Evolutionary conservation across 306 rosid genomes (phyloP).

Genomic region (Herpetospermum pedunculosum): DNA sequence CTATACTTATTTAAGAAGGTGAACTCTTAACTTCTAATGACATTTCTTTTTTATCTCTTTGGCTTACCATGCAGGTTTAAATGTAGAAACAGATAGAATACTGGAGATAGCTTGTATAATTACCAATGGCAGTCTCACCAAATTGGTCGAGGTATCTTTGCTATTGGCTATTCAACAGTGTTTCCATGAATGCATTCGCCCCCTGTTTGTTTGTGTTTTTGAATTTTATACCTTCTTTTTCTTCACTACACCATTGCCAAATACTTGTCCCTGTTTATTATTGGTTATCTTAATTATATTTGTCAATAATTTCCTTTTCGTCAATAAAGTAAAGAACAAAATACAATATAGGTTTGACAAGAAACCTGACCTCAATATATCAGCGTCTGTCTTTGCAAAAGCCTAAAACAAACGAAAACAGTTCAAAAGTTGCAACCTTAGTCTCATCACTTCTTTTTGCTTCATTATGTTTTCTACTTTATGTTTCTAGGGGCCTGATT

Average conservation of each 20-base stretch:
- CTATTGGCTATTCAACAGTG: neutral
- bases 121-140: conserved; percentile 71
- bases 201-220: conserved; percentile 4
- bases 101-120: conserved; percentile 91
- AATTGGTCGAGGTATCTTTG: conserved; percentile 56
- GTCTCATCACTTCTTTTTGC: neutral
- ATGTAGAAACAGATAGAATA: conserved; percentile 78
- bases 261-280: neutral
- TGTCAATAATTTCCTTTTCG: neutral
- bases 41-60: neutral
- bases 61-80: conserved; percentile 43
- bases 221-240: neutral
- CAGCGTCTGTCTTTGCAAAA: neutral
- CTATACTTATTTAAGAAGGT: neutral
- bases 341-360: neutral
- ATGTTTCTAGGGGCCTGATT: conserved; percentile 69
- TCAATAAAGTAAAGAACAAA: neutral
- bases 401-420: neutral
- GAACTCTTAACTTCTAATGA: neutral
- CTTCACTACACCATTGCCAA: neutral
- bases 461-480: neutral
- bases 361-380: neutral
- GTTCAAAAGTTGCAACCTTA: neutral
- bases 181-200: neutral
- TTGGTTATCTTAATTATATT: neutral